Conservation (phyloP, 2,329 filamentous ascomycete species). For the Aspergillus fumigatus region DNA sequence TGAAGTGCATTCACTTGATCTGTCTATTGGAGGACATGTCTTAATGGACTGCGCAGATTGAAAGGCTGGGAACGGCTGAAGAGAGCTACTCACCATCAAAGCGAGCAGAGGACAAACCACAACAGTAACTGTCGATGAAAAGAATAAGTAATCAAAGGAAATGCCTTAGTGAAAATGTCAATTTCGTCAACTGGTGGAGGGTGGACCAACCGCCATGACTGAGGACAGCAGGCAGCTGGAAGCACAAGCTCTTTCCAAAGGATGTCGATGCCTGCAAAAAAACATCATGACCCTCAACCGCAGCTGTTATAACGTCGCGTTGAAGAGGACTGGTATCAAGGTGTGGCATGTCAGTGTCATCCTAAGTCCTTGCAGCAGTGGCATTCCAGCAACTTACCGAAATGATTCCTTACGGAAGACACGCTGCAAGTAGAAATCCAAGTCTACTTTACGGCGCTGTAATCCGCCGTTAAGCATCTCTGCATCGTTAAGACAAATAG, state of each 20-base stretch:
- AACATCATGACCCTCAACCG: slow-evolving; percentile 79
- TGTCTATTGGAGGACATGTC: slow-evolving; percentile 50
- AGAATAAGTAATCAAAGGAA: slow-evolving; percentile 10
- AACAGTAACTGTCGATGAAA: slow-evolving; percentile 63
- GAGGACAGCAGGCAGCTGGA: slow-evolving; percentile 84
- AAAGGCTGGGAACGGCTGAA: not conserved
- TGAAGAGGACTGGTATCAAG: slow-evolving; percentile 64
- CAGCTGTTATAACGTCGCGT: slow-evolving; percentile 79
- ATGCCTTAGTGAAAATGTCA: slow-evolving; percentile 5
- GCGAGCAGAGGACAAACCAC: slow-evolving; percentile 86
- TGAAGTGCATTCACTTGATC: slow-evolving; percentile 84
- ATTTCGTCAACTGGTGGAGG: slow-evolving; percentile 2
- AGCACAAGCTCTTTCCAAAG: slow-evolving; percentile 91
- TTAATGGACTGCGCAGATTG: not conserved
- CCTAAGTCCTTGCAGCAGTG: not conserved
- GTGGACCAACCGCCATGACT: slow-evolving; percentile 69
- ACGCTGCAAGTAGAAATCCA: slow-evolving; percentile 68
- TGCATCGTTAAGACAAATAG: slow-evolving; percentile 16
- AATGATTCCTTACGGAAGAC: slow-evolving; percentile 73
- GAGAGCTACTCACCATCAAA: slow-evolving; percentile 62
- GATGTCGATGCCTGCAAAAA: slow-evolving; percentile 74
- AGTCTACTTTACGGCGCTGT: slow-evolving; percentile 46
- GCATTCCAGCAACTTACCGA: slow-evolving; percentile 46
- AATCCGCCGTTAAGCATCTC: slow-evolving; percentile 25
- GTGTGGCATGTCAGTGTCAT: slow-evolving; percentile 1